Evolutionary conservation across 179 eudicot genomes (phyloP).

Genomic region (Heliamphora pulchella): DNA sequence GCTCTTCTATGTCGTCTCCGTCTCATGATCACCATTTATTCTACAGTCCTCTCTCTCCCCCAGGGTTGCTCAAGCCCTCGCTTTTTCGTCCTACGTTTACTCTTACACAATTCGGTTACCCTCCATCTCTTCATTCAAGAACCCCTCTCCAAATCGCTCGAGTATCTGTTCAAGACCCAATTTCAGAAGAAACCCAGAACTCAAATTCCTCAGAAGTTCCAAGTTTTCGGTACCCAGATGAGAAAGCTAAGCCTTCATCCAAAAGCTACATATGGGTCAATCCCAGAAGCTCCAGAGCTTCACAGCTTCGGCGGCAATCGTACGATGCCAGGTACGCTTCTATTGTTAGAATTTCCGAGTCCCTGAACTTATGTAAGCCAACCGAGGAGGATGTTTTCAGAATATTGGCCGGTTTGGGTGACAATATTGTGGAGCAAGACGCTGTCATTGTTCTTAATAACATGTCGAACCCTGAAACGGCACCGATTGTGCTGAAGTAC

Average conservation of each 20-base stretch:
- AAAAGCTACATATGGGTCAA: constrained; percentile 68
- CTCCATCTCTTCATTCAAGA: constrained; percentile 17
- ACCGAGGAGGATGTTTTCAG: constrained; percentile 30
- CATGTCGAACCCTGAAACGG: constrained; percentile 50
- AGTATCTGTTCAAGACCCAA: constrained; percentile 33
- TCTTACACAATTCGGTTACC: constrained; percentile 12
- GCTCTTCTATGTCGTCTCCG: constrained; percentile 18
- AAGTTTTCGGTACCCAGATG: constrained; percentile 23
- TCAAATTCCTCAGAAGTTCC: constrained; percentile 13
- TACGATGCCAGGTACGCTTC: constrained; percentile 52
- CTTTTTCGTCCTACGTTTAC: neutral
- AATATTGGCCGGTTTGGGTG: constrained; percentile 32
- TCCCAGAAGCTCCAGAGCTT: constrained; percentile 66
- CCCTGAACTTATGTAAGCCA: constrained; percentile 44
- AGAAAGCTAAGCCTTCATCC: constrained; percentile 17
- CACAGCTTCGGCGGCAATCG: constrained; percentile 40
- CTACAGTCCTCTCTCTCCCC: constrained; percentile 18
- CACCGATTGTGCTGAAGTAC: constrained; percentile 32
- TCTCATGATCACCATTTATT: constrained; percentile 18
- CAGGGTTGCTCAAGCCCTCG: constrained; percentile 16
- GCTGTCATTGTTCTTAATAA: constrained; percentile 61
- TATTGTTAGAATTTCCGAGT: constrained; percentile 38
- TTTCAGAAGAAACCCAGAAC: constrained; percentile 11
- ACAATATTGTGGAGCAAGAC: constrained; percentile 50
- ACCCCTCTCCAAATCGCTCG: constrained; percentile 17